Evolutionary conservation across 345 rosid genomes (phyloP).

Genomic region (Crucihimalaya himalaica): DNA sequence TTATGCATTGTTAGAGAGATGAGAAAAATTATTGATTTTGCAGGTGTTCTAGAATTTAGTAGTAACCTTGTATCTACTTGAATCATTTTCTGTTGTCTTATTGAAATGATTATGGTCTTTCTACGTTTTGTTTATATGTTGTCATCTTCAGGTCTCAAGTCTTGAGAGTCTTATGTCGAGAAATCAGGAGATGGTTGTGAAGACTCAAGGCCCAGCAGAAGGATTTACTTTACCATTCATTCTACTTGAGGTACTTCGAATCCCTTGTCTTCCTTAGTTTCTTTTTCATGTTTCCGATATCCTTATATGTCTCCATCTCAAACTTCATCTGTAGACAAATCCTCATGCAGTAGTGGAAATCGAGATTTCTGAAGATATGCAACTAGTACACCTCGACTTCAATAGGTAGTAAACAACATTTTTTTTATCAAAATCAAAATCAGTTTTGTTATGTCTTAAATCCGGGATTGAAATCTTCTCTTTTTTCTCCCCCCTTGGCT

Average conservation of each 20-base stretch:
- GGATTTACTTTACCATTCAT: constrained; percentile 51
- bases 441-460: neutral
- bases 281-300: neutral
- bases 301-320: neutral
- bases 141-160: constrained; percentile 39
- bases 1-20: constrained; percentile 8
- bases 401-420: constrained; percentile 41
- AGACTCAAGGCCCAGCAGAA: constrained; percentile 38
- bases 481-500: neutral
- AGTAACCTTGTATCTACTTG: neutral
- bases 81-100: constrained; percentile 19
- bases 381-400: constrained; percentile 56
- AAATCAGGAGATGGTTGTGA: constrained; percentile 42
- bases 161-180: constrained; percentile 42
- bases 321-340: constrained; percentile 41
- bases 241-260: constrained; percentile 44
- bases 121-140: neutral
- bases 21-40: neutral
- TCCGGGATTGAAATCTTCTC: neutral
- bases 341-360: constrained; percentile 56
- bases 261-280: neutral
- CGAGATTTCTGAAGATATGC: constrained; percentile 58
- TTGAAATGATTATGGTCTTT: neutral
- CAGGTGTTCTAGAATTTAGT: neutral
- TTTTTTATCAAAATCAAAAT: neutral